Base-by-base conservation (phyloP, 163 green algal species). In the Coccomyxa subellipsoidea region DNA sequence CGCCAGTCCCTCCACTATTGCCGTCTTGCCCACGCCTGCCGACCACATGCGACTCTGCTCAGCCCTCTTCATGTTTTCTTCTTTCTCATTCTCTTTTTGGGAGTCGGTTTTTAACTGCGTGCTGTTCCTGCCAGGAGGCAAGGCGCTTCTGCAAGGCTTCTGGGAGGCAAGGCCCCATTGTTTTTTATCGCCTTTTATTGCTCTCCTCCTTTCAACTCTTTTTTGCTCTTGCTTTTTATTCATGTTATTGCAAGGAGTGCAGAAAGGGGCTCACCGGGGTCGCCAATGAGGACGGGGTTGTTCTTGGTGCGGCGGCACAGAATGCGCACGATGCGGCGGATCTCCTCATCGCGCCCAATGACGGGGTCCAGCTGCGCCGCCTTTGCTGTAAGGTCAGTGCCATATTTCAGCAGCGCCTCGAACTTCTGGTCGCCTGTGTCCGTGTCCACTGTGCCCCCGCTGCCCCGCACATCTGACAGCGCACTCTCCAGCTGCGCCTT, bases 211-310 rank as follows among this genome's bases (percentile, higher is more conserved):
- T n/a, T n/a, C n/a, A 31, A 54, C 37, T 59, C 9, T 54, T 29
- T 70, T 5, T 38, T 21, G 6, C 25, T 29, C 38, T 8, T 70
- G 76, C 15, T 71, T 4, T 31, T 0, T 9, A 37, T 18, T 35
- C 21, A 76, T 76, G 2, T 35, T 36, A 34, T 38, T 0, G 3
- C 21, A 18, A 18, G 32, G 18, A 12, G 59, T 8, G 59, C 12
- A 80, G 38, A 38, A n/a, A 7, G 15, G 59, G 25, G 29, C 76
- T 32, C 18, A 85, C 82, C 95, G n/a, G 95, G 95, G 85, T 97
- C 93, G 12, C 95, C 94, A 37, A 98, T 94, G 38, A 98, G 90
- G 40, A 98, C 92, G 0, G 95, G 95, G 85, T 98, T 98, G 92
- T 98, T 98, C 90, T 98, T 98, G 80, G 93, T 98, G 79, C 94